Percentiles rank a stretch among this genome's conserved stretches.
Evolutionary conservation across 441 rosid genomes (phyloP).

Genomic region (Arabidopsis lyrata): DNA sequence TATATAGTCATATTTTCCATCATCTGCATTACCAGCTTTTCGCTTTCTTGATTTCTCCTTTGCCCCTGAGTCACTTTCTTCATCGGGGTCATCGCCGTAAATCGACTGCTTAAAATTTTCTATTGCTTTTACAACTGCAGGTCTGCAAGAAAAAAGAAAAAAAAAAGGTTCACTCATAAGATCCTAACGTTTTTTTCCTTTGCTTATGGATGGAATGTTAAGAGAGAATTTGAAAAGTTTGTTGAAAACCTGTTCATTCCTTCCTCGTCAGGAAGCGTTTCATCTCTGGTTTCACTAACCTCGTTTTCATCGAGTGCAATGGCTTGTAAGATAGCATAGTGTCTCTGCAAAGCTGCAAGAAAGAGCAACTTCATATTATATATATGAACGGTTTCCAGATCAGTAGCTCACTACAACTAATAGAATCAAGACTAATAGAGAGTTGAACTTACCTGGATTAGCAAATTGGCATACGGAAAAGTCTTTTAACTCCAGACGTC

Average conservation of each 20-base stretch:
- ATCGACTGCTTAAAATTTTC: constrained; percentile 80
- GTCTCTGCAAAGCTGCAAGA: constrained; percentile 91
- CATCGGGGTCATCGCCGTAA: constrained; percentile 71
- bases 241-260: constrained; percentile 74
- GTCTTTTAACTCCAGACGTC: constrained; percentile 72
- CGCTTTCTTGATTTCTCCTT: constrained; percentile 73
- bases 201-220: background rate
- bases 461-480: constrained; percentile 60
- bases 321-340: constrained; percentile 88
- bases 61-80: constrained; percentile 50
- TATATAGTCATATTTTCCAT: constrained; percentile 67
- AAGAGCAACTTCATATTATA: constrained; percentile 6
- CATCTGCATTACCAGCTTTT: constrained; percentile 63
- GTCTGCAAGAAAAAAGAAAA: constrained; percentile 49
- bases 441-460: constrained; percentile 56
- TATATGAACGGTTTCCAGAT: background rate
- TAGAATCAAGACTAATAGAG: constrained; percentile 9
- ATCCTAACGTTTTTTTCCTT: background rate
- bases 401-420: constrained; percentile 15
- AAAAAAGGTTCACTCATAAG: background rate
- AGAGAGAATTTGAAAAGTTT: background rate
- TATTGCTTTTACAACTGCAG: constrained; percentile 64
- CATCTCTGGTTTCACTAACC: constrained; percentile 71
- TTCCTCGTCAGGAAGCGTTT: constrained; percentile 90
- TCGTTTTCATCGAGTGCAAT: constrained; percentile 89